Percentiles rank a stretch among this genome's conserved stretches.
These are phyloP conservation scores for Monosporascus sp. DNA, from an alignment of 2,329 filamentous ascomycete species.

Conservation along the genomic window DNA sequence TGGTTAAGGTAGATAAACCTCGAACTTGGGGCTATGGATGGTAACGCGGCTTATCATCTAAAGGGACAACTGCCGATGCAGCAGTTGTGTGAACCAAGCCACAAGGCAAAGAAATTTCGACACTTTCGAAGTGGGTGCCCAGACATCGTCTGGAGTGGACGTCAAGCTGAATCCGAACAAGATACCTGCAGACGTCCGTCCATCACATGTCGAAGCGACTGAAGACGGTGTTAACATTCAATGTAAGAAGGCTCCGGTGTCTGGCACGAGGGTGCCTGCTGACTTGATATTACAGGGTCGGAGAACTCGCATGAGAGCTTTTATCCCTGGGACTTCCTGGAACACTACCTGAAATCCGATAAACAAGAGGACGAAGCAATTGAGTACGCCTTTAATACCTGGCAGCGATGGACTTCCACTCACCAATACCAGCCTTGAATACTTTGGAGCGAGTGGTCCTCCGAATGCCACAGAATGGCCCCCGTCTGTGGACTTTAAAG, in stretches of 20 bases:
- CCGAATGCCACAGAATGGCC: slow-evolving; percentile 34
- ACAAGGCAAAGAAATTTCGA: slow-evolving; percentile 67
- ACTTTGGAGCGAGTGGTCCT: slow-evolving; percentile 25
- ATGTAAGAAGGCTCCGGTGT: slow-evolving; percentile 34
- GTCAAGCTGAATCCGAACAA: slow-evolving; percentile 21
- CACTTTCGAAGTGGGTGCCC: slow-evolving; percentile 54
- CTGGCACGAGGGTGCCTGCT: slow-evolving; percentile 9
- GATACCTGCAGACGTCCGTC: slow-evolving; percentile 41
- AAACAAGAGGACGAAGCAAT: slow-evolving; percentile 28
- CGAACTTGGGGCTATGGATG: not conserved
- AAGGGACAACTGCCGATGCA: slow-evolving; percentile 71
- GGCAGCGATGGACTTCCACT: not conserved
- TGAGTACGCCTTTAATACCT: slow-evolving; percentile 19
- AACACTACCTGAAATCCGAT: slow-evolving; percentile 36
- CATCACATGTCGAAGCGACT: slow-evolving; percentile 26
- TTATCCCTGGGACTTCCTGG: slow-evolving; percentile 62
- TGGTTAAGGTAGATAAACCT: slow-evolving; percentile 31
- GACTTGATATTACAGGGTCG: slow-evolving; percentile 45
- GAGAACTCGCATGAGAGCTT: slow-evolving; percentile 63
- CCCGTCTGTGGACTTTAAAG: slow-evolving; percentile 56
- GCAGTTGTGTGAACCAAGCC: slow-evolving; percentile 60
- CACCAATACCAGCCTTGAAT: slow-evolving; percentile 11
- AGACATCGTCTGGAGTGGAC: slow-evolving; percentile 1
- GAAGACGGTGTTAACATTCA: slow-evolving; percentile 39
- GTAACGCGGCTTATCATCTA: slow-evolving; percentile 9